phyloP scores from a whole-genome alignment of 2,329 filamentous ascomycete genomes.

The Alternaria metachromatica region DNA sequence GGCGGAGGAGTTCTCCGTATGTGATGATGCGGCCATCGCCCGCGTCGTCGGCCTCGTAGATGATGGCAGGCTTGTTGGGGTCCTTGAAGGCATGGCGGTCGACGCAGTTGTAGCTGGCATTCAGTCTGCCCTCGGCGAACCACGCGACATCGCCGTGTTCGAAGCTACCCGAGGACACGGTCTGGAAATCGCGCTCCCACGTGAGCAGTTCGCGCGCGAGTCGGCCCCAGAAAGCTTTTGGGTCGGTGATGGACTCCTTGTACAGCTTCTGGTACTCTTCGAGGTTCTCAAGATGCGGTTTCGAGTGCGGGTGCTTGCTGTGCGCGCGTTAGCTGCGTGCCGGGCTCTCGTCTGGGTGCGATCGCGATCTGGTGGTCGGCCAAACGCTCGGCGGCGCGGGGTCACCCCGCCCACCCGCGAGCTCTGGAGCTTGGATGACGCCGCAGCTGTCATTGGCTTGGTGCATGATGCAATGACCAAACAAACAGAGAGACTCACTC shows the following conservation, averaged over 20 bases:
- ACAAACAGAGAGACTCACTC: slow-evolving; percentile 43
- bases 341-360: background rate
- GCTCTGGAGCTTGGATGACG: slow-evolving; percentile 14
- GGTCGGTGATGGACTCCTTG: slow-evolving; percentile 86
- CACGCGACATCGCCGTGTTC: slow-evolving; percentile 84
- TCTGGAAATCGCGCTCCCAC: slow-evolving; percentile 92
- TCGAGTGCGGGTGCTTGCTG: slow-evolving; percentile 65
- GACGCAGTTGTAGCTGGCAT: slow-evolving; percentile 96
- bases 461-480: slow-evolving; percentile 29
- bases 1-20: slow-evolving; percentile 88
- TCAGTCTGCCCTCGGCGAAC: slow-evolving; percentile 93
- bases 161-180: slow-evolving; percentile 80
- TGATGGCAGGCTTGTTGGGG: slow-evolving; percentile 92
- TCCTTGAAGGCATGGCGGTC: slow-evolving; percentile 96
- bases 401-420: slow-evolving; percentile 42
- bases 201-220: slow-evolving; percentile 86
- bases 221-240: slow-evolving; percentile 87
- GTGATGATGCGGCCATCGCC: slow-evolving; percentile 86
- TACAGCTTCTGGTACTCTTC: slow-evolving; percentile 70
- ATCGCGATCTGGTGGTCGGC: slow-evolving; percentile 4
- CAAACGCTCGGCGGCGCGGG: slow-evolving; percentile 32
- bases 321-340: slow-evolving; percentile 17
- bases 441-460: slow-evolving; percentile 19
- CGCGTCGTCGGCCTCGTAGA: slow-evolving; percentile 96
- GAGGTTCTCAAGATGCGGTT: slow-evolving; percentile 65